Base-by-base conservation (phyloP, 1,284 basidiomycete species). In the Ganoderma multipileum region DNA sequence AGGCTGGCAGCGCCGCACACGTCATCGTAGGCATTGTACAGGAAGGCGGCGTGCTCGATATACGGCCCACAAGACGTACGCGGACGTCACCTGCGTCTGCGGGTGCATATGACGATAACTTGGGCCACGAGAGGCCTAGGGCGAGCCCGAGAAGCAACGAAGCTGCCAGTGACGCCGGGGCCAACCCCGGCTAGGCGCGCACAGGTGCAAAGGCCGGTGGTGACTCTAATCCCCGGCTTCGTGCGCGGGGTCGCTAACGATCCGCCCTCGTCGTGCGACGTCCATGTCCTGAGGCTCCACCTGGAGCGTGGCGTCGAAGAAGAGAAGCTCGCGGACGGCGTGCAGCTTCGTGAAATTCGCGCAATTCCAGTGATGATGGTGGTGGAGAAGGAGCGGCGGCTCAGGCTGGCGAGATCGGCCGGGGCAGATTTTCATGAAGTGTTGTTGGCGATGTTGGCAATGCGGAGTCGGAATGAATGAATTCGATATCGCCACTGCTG, bases 221-320 rank as follows among this genome's bases (percentile, higher is more conserved):
- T 41, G 64, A 41, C 26, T 61, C 58, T 54, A 33, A n/a, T 28
- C 44, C 64, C 58, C 64, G 64, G 58, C 64, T 65, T 65, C 64
- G 44, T 38, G 38, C 47, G 64, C 64, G 58, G 64, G 52, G 44
- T 30, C 33, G 39, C 61, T 11, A 44, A 44, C 42, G 28, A 42
- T 50, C 41, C 61, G 44, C 38, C 3, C 23, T 60, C 58, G 23
- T 41, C 58, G 58, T 16, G 33, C 28, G 18, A 28, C 54, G 58
- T 44, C 42, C 3, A 47, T 3, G 44, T 47, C 44, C 20, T 39
- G 38, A 2, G 1, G 47, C 47, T 50, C 47, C 47, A 50, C n/a
- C 47, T 4, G 47, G 23, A 4, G 47, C 47, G 47, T 26, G 20
- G 41, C 41, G 41, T 33, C 23, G 23, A 50, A 26, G 23, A 50